Evolutionary conservation across 2,329 filamentous ascomycete genomes (phyloP), one percentile per base, ranked within the genome.

Genomic region (Fusarium nisikadoi): DNA sequence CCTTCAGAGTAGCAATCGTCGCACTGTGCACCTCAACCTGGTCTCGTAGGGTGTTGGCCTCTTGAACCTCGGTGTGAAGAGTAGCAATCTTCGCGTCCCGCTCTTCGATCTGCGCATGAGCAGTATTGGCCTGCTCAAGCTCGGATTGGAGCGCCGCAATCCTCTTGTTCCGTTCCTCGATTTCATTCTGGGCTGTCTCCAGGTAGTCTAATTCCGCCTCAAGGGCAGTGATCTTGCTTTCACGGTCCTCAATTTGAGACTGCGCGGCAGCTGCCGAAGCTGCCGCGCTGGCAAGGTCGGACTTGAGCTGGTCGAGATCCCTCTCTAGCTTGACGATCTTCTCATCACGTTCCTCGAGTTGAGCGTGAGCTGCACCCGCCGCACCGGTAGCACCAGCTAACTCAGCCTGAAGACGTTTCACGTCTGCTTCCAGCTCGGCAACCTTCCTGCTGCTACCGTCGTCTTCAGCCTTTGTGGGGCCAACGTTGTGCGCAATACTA

Each of bases 311-410:
- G 36, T 73, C 60, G 19, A 77, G 41, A 39, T 77, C 74, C 29
- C 63, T 69, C 60, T 83, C 85, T 6, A 88, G 80, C 3, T 80
- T 77, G 57, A 82, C 79, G 38, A 81, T 84, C 80, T 74, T 75
- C 64, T 82, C 80, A 38, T 82, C 81, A 14, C 79, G 80, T 55
- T 83, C 80, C 66, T 82, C 70, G 5, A 80, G 55, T 33, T 78
- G 74, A 7, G 73, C 76, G 17, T 77, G 70, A 13, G 73, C 71
- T 20, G 72, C 58, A 19, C 72, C 78, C n/a, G 78, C 72, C 9
- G 74, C 72, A 17, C 62, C 71, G 1, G 74, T 75, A 2, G 75
- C 76, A 12, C 46, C 70, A 56, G 71, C 71, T 23, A 73, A 23
- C 33, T 73, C 71, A 9, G 55, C 57, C 35, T 76, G 76, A 11